Percentiles rank a stretch among this genome's conserved stretches.
Evolutionary conservation across 768 basidiomycete genomes (phyloP).

Genomic region (Phanerochaete carnosa): DNA sequence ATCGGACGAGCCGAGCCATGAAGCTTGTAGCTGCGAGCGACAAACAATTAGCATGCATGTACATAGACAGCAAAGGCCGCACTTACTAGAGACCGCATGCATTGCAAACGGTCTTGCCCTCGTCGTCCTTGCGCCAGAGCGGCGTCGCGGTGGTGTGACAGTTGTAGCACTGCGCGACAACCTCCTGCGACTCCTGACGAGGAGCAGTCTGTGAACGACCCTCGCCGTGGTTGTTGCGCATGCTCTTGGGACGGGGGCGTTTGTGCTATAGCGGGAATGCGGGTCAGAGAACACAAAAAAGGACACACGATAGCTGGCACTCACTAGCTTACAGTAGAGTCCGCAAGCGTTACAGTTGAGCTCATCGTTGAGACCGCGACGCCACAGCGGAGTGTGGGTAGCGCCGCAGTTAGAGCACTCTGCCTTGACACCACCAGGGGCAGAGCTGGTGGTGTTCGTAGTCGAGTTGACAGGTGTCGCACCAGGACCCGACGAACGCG

Average conservation of each 20-base stretch:
- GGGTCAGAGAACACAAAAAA: background rate
- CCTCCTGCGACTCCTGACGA: slow-evolving; percentile 69
- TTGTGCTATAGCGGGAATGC: slow-evolving; percentile 54
- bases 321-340: slow-evolving; percentile 77
- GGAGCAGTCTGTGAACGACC: slow-evolving; percentile 60
- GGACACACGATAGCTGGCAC: background rate
- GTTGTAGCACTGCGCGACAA: slow-evolving; percentile 85
- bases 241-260: slow-evolving; percentile 83
- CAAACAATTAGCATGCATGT: slow-evolving; percentile 4
- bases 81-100: slow-evolving; percentile 82
- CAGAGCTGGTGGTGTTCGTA: slow-evolving; percentile 31
- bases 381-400: slow-evolving; percentile 85
- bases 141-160: slow-evolving; percentile 89
- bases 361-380: slow-evolving; percentile 83
- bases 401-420: slow-evolving; percentile 89
- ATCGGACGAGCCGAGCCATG: slow-evolving; percentile 85
- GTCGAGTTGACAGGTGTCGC: slow-evolving; percentile 58
- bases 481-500: slow-evolving; percentile 56
- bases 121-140: slow-evolving; percentile 88
- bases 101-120: slow-evolving; percentile 89
- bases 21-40: slow-evolving; percentile 58
- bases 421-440: slow-evolving; percentile 64
- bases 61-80: background rate
- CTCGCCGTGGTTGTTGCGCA: slow-evolving; percentile 77
- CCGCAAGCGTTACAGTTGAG: slow-evolving; percentile 89